phyloP scores from a whole-genome alignment of 2,329 filamentous ascomycete species.

The Neofusicoccum sp. region DNA sequence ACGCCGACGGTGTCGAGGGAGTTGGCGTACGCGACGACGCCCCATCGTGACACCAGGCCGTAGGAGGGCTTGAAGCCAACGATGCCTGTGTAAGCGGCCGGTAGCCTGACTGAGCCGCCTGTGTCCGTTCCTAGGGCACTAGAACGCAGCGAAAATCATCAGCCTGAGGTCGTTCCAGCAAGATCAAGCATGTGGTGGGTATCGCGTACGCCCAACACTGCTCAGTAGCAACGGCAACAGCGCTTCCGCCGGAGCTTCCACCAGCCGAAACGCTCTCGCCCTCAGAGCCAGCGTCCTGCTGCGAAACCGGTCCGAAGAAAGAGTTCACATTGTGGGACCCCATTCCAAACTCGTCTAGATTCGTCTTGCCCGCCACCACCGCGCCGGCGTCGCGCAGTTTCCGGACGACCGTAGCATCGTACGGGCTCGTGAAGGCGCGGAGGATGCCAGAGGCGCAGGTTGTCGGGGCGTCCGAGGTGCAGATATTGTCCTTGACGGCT shows the following conservation, averaged over 20 bases:
- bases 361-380: constrained; percentile 75
- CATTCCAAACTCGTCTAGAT: constrained; percentile 97
- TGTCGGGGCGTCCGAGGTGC: constrained; percentile 55
- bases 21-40: constrained; percentile 89
- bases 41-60: constrained; percentile 80
- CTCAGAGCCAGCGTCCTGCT: constrained; percentile 21
- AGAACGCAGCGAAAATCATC: constrained; percentile 24
- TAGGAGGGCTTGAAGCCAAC: constrained; percentile 93
- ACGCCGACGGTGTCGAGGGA: constrained; percentile 89
- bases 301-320: constrained; percentile 59
- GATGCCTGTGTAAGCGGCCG: constrained; percentile 81
- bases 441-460: constrained; percentile 84
- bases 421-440: constrained; percentile 68
- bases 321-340: constrained; percentile 78
- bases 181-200: not conserved
- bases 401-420: constrained; percentile 77
- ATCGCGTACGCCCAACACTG: constrained; percentile 59
- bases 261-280: constrained; percentile 65
- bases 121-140: constrained; percentile 89
- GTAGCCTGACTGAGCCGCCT: constrained; percentile 83
- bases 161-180: not conserved
- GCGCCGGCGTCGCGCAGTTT: constrained; percentile 67
- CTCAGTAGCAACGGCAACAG: constrained; percentile 73
- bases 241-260: constrained; percentile 92
- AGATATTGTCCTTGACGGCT: constrained; percentile 57